These are phyloP conservation scores for Phytophthora megakarya DNA, from an alignment of 352 stramenopile genomes.

Conservation along the genomic window DNA sequence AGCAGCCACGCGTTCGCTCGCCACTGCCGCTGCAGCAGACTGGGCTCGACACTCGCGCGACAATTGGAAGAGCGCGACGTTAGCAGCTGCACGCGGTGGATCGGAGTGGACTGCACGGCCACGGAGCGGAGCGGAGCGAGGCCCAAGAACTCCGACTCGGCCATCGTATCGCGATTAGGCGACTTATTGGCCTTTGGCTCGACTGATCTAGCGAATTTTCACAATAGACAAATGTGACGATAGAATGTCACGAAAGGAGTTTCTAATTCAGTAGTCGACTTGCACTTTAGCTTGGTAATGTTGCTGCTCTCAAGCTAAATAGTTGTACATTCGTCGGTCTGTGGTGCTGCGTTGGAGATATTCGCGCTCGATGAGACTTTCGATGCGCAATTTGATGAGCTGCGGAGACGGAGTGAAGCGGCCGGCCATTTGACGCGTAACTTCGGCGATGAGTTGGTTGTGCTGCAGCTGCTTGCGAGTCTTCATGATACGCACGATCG, in stretches of 20 bases:
- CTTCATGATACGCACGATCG: slow-evolving; percentile 97
- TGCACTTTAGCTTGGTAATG: too few relatives aligned
- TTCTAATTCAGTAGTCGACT: not conserved
- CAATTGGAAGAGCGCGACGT: not conserved
- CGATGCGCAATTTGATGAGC: slow-evolving; percentile 98
- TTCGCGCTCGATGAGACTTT: slow-evolving; percentile 99
- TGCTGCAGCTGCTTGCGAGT: slow-evolving; percentile 92
- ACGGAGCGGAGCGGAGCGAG: slow-evolving; percentile 51
- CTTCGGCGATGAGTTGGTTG: slow-evolving; percentile 91
- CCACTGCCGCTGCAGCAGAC: slow-evolving; percentile 36
- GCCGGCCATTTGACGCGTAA: slow-evolving; percentile 85
- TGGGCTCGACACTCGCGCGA: slow-evolving; percentile 7
- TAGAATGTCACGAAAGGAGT: slow-evolving; percentile 15
- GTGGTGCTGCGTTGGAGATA: slow-evolving; percentile 96
- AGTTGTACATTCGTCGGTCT: slow-evolving; percentile 96
- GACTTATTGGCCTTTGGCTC: slow-evolving; percentile 23
- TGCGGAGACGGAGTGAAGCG: slow-evolving; percentile 94
- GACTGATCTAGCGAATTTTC: not conserved
- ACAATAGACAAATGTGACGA: not conserved
- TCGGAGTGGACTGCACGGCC: slow-evolving; percentile 54
- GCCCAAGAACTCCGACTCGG: slow-evolving; percentile 19
- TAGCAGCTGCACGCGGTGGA: slow-evolving; percentile 45
- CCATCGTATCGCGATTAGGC: slow-evolving; percentile 28
- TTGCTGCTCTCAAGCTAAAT: slow-evolving; percentile 91
- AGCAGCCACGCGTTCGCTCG: slow-evolving; percentile 43